These are phyloP conservation scores for Aspergillus piperis DNA, from an alignment of 2,329 filamentous ascomycete genomes.

Conservation along the genomic window DNA sequence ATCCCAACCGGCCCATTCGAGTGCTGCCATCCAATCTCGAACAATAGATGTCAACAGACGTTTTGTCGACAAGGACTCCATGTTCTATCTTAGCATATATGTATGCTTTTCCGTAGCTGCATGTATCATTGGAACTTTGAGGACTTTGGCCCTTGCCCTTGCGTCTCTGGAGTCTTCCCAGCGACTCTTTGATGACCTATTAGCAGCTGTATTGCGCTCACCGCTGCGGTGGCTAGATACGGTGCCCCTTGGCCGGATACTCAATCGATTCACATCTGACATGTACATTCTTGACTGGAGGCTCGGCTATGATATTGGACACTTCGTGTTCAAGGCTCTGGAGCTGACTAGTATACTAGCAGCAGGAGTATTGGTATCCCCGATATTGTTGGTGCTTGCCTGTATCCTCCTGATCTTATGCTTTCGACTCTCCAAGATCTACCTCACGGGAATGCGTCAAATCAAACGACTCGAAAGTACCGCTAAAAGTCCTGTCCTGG, in stretches of 20 bases:
- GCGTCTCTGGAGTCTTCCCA: conserved; percentile 66
- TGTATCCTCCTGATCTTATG: conserved; percentile 59
- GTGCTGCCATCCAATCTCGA: not conserved
- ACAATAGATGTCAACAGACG: not conserved
- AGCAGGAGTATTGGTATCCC: conserved; percentile 67
- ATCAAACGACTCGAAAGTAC: conserved; percentile 69
- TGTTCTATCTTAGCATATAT: conserved; percentile 54
- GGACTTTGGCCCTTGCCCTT: conserved; percentile 54
- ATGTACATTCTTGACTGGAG: conserved; percentile 71
- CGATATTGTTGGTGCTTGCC: conserved; percentile 64
- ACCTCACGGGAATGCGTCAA: conserved; percentile 64
- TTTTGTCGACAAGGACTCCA: conserved; percentile 49
- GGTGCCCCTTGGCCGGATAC: conserved; percentile 70
- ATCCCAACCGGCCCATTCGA: not conserved
- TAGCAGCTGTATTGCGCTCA: conserved; percentile 67
- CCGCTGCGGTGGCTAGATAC: conserved; percentile 79
- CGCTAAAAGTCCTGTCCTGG: conserved; percentile 75
- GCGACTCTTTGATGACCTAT: conserved; percentile 66
- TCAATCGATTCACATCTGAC: conserved; percentile 76
- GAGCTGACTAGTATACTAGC: conserved; percentile 65
- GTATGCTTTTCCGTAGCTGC: conserved; percentile 59
- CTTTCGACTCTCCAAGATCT: conserved; percentile 60
- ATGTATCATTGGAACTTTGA: conserved; percentile 59
- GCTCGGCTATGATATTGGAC: conserved; percentile 63
- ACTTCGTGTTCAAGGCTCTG: conserved; percentile 62